Base-by-base conservation (phyloP, 768 basidiomycete genomes). In the Termitomyces sp. region DNA sequence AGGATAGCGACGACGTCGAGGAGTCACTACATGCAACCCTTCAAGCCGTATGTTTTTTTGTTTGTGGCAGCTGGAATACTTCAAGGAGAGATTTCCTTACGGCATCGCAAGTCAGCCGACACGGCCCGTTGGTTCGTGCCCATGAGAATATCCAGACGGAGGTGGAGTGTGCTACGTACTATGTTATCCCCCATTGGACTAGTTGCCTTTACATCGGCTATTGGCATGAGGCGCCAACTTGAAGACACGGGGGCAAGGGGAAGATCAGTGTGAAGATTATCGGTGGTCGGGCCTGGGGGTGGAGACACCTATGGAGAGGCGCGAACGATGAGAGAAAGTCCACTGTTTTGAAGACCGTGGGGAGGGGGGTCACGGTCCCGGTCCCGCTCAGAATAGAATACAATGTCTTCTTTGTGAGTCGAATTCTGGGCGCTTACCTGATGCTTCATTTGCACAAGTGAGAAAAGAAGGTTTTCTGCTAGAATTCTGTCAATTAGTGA, bases 141-240 rank as follows among this genome's bases (percentile, higher is more conserved):
- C 40, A 48, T 39, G 37, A 55, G 45, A 54, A 55, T 9, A 14
- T 16, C 52, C 52, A 46, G 42, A 10, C 16, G 28, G 17, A 14
- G 9, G 55, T 57, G 52, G 56, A 17, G 28, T 34, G 35, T 34
- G 8, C 5, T n/a, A 17, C 35, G 35, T 6, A 37, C 16, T 2
- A 43, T 3, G n/a, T 41, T 61, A 59, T 56, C 55, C 60, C 60
- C 47, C 55, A 35, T 53, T 61, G 40, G 57, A 43, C 46, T 61
- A 61, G 60, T 35, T 21, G 19, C 23, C 14, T 52, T 45, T 49
- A 16, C 25, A 17, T 14, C 46, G 34, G 59, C 28, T 51, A 37
- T 50, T 48, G 43, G 55, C 27, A 42, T 4, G 6, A 34, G 21
- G 48, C 25, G 43, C 41, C 44, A 28, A 12, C 12, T n/a, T 14